These are phyloP conservation scores for Botrytis cinerea DNA, from an alignment of 2,329 filamentous ascomycete species.

Conservation along the genomic window DNA sequence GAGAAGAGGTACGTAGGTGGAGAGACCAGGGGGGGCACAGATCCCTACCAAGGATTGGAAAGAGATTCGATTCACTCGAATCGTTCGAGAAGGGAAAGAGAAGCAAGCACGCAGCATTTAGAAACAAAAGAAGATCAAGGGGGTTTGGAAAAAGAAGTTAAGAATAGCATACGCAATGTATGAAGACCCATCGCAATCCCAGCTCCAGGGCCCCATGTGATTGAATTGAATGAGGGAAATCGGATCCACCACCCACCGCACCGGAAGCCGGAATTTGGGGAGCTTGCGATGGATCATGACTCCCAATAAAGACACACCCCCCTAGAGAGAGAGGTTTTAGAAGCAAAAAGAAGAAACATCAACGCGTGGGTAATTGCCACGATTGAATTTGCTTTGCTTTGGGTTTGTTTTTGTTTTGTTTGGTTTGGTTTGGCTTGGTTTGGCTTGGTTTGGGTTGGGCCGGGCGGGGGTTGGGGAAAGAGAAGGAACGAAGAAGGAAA, in stretches of 20 bases:
- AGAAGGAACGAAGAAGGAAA: background rate
- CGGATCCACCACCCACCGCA: background rate
- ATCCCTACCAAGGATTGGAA: background rate
- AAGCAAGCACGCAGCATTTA: background rate
- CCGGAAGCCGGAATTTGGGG: background rate
- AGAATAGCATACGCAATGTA: conserved; percentile 10
- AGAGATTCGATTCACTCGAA: background rate
- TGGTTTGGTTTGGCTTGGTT: too few relatives aligned
- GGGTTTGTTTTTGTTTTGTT: too few relatives aligned
- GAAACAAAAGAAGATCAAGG: background rate
- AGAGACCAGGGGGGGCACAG: background rate
- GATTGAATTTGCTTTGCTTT: background rate
- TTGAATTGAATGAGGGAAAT: background rate
- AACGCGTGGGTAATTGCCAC: background rate
- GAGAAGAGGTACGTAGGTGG: background rate
- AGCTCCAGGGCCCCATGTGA: background rate
- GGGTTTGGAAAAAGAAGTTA: background rate
- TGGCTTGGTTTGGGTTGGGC: background rate
- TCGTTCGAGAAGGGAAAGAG: conserved; percentile 4
- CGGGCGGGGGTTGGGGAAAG: background rate
- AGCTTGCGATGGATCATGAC: background rate
- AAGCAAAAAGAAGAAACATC: background rate
- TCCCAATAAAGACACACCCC: background rate
- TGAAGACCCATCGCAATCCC: background rate
- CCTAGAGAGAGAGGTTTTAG: background rate